Base-by-base conservation (phyloP, 2,329 filamentous ascomycete species). In the Lachnellula subtilissima region DNA sequence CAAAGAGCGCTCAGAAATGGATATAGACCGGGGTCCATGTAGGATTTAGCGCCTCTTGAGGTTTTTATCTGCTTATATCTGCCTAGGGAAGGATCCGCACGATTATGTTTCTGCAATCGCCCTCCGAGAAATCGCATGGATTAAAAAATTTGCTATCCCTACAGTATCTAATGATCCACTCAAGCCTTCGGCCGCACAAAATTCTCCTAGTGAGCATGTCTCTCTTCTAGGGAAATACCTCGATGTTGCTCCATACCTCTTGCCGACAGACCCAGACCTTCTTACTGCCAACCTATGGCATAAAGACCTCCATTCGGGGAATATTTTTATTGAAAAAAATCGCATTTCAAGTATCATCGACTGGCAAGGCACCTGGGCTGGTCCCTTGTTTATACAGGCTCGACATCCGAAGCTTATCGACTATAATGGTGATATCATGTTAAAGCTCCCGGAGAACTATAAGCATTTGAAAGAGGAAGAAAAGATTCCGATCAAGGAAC, bases 21-120 rank as follows among this genome's bases (percentile, higher is more conserved):
- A 58, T 35, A 66, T 73, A 52, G 69, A 74, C 60, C 67, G 71
- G 43, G 73, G 74, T n/a, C 73, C 72, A 47, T 76, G 72, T 75
- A 63, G 53, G 70, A 55, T 50, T 43, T 45, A 42, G 40, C 36
- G 17, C 19, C 42, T n/a, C 50, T 50, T 19, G 50, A 54, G 22
- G 54, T 12, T 42, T 40, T 54, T 19, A 23, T 36, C 7, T 50
- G 28, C 48, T 53, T 19, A 55, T 53, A 9, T 17, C 11, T 54
- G 54, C 54, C 22, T 56, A 73, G 72, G 71, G 71, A 60, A 65
- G 63, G 61, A 36, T n/a, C 52, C 68, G 9, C 55, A 66, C 35
- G 70, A 70, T 47, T 74, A 71, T 59, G 54, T 69, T 9, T 54
- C 56, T 56, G 66, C 69, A 40, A 55, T 72, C 53, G 70, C 50